Evolutionary conservation across 2,329 filamentous ascomycete genomes (phyloP), one percentile per base, ranked within the genome.

Genomic region (Atkinsonella texensis): DNA sequence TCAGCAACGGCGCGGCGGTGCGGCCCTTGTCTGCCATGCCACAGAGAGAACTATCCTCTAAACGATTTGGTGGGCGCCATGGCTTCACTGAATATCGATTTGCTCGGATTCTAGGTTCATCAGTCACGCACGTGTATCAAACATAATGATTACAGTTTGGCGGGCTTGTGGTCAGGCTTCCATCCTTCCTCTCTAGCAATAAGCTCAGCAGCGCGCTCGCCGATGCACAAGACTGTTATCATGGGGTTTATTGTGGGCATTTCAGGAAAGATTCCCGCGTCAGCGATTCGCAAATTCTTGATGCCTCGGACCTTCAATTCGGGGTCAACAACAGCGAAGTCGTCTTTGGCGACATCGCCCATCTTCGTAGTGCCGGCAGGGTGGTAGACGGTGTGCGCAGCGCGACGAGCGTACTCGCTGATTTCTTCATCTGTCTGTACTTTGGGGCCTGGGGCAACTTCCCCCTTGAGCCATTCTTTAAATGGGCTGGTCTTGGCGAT

Each of bases 331-430:
- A 95, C 89, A 5, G 87, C 88, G 65, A 83, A 70, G 48, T 78
- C 70, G 64, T 94, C 87, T 50, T 72, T 77, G 52, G 66, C 67
- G 5, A 85, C 69, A 62, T 90, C 82, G 35, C 88, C 88, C 89
- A 95, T 95, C 75, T 89, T 89, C 51, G 88, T 93, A 17, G 89
- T 95, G 49, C 89, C 89, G 12, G 86, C 85, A 0, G 89, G 89
- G 68, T 95, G 89, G 70, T 95, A 95, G 32, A 95, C 88, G 1
- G 89, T 95, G 68, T 95, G 89, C 4, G 88, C 88, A 5, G 79
- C 89, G 45, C 81, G 79, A 46, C 89, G 79, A 38, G 85, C 89
- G 66, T 95, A 95, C 70, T 89, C 83, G 65, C 78, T 84, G 9
- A 95, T 76, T 52, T 85, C 84, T 68, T 90, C 87, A 63, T 95